A percentile compares a stretch with the other conserved stretches of the same genome.
Conservation (phyloP, 306 rosid genomes). For the Phaseolus lunatus region DNA sequence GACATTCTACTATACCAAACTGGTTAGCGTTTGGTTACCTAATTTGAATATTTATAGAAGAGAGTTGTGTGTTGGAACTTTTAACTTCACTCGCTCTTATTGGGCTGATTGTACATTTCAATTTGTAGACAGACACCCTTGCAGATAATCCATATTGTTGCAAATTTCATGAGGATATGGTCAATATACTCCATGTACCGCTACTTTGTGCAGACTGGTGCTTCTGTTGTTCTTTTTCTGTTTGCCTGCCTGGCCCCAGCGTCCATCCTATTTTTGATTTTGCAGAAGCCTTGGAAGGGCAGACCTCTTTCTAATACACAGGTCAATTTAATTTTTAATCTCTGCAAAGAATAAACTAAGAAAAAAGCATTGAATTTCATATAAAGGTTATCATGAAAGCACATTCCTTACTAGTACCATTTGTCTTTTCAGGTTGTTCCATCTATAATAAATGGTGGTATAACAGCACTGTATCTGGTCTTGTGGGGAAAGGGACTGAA, state of each 20-base stretch:
- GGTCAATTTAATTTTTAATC: constrained; percentile 54
- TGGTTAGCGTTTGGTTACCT: constrained; percentile 27
- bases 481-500: constrained; percentile 99
- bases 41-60: constrained; percentile 2
- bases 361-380: constrained; percentile 13
- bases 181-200: constrained; percentile 88
- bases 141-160: constrained; percentile 85
- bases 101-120: constrained; percentile 40
- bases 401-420: constrained; percentile 40
- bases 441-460: constrained; percentile 88
- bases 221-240: constrained; percentile 86
- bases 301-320: constrained; percentile 89
- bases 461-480: constrained; percentile 85
- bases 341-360: constrained; percentile 5
- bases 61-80: constrained; percentile 30
- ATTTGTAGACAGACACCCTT: constrained; percentile 82
- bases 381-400: constrained; percentile 22
- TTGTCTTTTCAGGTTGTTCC: constrained; percentile 85
- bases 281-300: constrained; percentile 99
- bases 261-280: constrained; percentile 73
- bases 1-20: neutral
- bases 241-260: constrained; percentile 86
- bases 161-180: constrained; percentile 96
- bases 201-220: constrained; percentile 80
- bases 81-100: constrained; percentile 16